A percentile compares a stretch with the other conserved stretches of the same genome.
Conservation (phyloP, 2,329 filamentous ascomycete species). For the Gnomoniopsis sp. region DNA sequence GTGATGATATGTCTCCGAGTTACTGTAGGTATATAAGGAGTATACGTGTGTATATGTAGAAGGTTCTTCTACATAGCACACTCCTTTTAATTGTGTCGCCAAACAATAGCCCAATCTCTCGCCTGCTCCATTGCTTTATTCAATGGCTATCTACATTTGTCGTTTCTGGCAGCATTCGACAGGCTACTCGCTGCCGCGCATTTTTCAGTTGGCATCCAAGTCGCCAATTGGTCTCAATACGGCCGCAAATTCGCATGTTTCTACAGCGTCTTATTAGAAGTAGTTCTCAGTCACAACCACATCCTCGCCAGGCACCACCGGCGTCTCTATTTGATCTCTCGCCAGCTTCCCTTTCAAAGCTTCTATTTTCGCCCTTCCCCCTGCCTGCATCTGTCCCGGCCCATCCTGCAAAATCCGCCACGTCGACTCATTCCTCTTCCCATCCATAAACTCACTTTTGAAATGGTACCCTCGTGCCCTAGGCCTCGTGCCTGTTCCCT, state of each 20-base stretch:
- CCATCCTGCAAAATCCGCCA: conserved; percentile 53
- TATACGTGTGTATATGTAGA: not conserved
- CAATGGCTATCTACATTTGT: too few species aligned
- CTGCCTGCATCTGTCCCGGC: conserved; percentile 10
- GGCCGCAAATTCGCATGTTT: too few species aligned
- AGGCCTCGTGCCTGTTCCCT: conserved; percentile 73
- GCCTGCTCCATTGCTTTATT: too few species aligned
- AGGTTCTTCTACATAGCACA: too few species aligned
- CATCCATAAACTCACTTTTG: conserved; percentile 63
- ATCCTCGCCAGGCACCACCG: conserved; percentile 42
- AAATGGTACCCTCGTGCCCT: conserved; percentile 79
- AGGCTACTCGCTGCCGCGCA: too few species aligned
- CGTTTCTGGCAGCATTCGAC: too few species aligned
- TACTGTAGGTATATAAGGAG: too few species aligned
- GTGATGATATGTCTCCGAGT: too few species aligned
- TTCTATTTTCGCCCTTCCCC: conserved; percentile 32
- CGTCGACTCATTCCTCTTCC: conserved; percentile 64
- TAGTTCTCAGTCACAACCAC: conserved; percentile 40
- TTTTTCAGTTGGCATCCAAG: too few species aligned
- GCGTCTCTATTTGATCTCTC: conserved; percentile 46
- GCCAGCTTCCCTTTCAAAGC: conserved; percentile 35
- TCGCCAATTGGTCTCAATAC: too few species aligned
- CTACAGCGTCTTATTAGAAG: too few species aligned
- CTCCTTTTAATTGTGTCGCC: not conserved
- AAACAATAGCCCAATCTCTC: too few species aligned